These are phyloP conservation scores for Striga asiatica DNA, from an alignment of 257 asterid genomes.

Conservation along the genomic window DNA sequence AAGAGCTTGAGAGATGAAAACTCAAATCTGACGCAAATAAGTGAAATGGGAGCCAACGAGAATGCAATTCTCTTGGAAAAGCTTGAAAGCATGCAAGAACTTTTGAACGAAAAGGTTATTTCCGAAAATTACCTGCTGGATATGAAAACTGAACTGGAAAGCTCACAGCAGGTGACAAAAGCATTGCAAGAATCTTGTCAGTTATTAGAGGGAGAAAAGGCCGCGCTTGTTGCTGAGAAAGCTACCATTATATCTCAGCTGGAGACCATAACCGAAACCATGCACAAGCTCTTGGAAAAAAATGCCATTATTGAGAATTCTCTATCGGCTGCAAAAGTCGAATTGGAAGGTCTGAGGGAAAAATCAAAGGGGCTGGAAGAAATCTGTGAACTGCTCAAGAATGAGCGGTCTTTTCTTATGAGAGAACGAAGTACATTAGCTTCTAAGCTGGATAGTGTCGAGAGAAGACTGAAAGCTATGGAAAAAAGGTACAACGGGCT, in stretches of 20 bases:
- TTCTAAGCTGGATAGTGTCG: slow-evolving; percentile 51
- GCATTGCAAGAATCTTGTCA: slow-evolving; percentile 49
- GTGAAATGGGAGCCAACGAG: slow-evolving; percentile 16
- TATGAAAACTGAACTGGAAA: slow-evolving; percentile 47
- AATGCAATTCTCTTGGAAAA: slow-evolving; percentile 40
- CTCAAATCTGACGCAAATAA: background rate
- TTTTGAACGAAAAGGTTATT: slow-evolving; percentile 30
- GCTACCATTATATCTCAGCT: slow-evolving; percentile 68
- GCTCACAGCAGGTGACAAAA: slow-evolving; percentile 33
- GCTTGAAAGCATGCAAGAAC: slow-evolving; percentile 51
- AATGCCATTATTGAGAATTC: slow-evolving; percentile 73
- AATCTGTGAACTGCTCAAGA: slow-evolving; percentile 67
- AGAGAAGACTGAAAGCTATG: slow-evolving; percentile 42
- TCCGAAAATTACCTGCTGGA: slow-evolving; percentile 44
- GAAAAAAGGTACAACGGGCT: slow-evolving; percentile 54
- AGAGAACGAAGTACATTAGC: slow-evolving; percentile 49
- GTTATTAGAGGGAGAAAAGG: slow-evolving; percentile 51
- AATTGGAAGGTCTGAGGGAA: slow-evolving; percentile 88
- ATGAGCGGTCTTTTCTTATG: slow-evolving; percentile 58
- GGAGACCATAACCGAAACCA: slow-evolving; percentile 52
- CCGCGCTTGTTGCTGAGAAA: slow-evolving; percentile 55
- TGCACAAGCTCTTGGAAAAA: slow-evolving; percentile 65
- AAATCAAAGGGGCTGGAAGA: slow-evolving; percentile 78
- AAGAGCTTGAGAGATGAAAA: slow-evolving; percentile 58
- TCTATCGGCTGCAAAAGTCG: slow-evolving; percentile 60